A percentile compares a stretch with the other conserved stretches of the same genome.
These are phyloP conservation scores for Ophiognomonia clavigignenti-juglandacearum DNA, from an alignment of 2,329 filamentous ascomycete species.

Conservation along the genomic window DNA sequence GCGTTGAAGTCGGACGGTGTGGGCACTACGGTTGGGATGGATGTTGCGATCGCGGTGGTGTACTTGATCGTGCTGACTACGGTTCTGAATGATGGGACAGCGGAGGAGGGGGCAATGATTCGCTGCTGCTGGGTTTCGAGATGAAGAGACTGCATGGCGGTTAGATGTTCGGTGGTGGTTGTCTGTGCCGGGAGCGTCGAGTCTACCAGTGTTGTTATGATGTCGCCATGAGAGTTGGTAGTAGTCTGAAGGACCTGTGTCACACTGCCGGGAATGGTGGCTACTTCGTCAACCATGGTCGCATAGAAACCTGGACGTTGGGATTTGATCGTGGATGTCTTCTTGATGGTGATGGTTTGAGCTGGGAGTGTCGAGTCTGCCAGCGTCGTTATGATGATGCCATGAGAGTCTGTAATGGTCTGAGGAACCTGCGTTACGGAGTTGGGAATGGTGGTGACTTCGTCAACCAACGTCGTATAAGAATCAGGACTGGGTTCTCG, in stretches of 20 bases:
- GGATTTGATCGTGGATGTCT: too few species aligned
- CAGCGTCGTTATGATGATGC: too few species aligned
- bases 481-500: too few species aligned
- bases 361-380: too few species aligned
- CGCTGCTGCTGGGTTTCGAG: neutral
- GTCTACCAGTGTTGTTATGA: neutral
- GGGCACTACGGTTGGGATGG: neutral
- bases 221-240: neutral
- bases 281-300: too few species aligned
- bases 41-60: neutral
- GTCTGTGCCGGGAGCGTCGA: neutral
- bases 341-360: too few species aligned
- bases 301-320: too few species aligned
- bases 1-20: neutral
- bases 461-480: too few species aligned
- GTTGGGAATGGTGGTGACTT: too few species aligned
- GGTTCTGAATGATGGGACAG: neutral
- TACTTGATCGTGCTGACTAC: neutral
- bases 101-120: neutral
- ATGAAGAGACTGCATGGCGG: neutral
- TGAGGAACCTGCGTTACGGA: too few species aligned
- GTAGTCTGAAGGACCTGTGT: neutral
- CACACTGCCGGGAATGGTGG: neutral
- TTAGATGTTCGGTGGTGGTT: neutral
- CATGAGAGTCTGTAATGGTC: too few species aligned